phyloP scores from a whole-genome alignment of 1,284 basidiomycete genomes.

The Anthracocystis walkeri region DNA sequence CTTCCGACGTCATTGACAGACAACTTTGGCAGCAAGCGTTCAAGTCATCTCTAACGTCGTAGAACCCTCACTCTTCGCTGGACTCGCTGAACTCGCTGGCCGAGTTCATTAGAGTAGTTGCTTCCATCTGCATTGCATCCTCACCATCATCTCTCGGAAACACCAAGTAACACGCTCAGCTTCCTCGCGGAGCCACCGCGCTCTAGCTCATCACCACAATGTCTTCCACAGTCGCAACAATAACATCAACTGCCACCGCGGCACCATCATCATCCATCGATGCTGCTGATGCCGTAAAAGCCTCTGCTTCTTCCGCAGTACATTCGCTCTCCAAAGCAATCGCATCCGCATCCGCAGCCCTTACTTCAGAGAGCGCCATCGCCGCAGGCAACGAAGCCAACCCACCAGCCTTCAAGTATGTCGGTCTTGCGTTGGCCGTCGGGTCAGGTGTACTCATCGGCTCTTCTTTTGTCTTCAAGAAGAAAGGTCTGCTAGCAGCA shows the following conservation, averaged over 20 bases:
- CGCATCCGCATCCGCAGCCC: conserved; percentile 57
- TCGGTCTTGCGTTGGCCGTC: conserved; percentile 82
- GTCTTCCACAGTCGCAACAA: conserved; percentile 39
- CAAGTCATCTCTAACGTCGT: background rate
- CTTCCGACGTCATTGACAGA: background rate
- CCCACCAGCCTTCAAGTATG: conserved; percentile 71
- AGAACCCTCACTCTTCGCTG: background rate
- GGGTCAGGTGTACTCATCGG: conserved; percentile 89
- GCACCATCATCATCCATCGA: conserved; percentile 26
- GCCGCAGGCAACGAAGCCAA: conserved; percentile 49
- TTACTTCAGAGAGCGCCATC: conserved; percentile 54
- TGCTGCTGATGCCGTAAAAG: conserved; percentile 40
- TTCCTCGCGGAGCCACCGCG: conserved; percentile 1
- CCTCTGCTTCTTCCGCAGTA: conserved; percentile 51
- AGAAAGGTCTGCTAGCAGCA: conserved; percentile 74
- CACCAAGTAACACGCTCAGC: background rate
- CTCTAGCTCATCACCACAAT: conserved; percentile 15
- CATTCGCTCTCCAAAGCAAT: conserved; percentile 56
- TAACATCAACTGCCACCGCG: conserved; percentile 24
- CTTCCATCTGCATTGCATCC: conserved; percentile 1
- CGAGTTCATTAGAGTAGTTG: background rate
- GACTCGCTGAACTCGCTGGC: conserved; percentile 24
- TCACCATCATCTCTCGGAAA: background rate
- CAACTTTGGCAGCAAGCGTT: no score
- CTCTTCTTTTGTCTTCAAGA: conserved; percentile 90